A percentile compares a stretch with the other conserved stretches of the same genome.
These are phyloP conservation scores for Tetraselmis striata DNA, from an alignment of 139 green algal species.

Conservation along the genomic window DNA sequence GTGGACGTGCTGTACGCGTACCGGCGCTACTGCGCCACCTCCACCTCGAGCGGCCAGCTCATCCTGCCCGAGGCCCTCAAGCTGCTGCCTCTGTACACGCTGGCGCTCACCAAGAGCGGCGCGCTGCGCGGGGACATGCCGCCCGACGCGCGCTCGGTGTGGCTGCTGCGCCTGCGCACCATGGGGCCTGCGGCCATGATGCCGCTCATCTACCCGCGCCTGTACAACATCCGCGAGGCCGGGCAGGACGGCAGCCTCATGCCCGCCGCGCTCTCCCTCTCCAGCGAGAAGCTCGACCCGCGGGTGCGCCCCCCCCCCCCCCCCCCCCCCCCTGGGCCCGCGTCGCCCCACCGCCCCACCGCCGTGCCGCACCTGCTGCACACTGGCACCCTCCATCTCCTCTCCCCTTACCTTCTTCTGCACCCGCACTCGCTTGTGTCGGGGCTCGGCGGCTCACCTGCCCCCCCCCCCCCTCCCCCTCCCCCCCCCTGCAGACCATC, in stretches of 20 bases:
- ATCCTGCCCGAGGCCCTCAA: constrained; percentile 89
- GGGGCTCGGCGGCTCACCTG: no score
- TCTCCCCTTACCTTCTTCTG: no score
- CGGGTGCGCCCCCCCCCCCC: background rate
- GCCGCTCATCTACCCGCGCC: constrained; percentile 54
- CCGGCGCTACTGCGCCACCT: constrained; percentile 67
- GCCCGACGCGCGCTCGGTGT: constrained; percentile 18
- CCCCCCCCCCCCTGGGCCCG: no score
- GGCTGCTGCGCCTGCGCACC: constrained; percentile 52
- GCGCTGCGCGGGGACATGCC: constrained; percentile 46
- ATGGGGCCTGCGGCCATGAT: constrained; percentile 39
- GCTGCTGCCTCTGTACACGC: constrained; percentile 77
- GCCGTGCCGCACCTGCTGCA: no score
- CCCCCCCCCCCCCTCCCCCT: no score
- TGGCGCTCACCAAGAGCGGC: constrained; percentile 66
- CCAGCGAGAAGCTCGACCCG: background rate
- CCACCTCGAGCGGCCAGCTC: constrained; percentile 58
- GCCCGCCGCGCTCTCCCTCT: background rate
- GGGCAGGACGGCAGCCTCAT: background rate
- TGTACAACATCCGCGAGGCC: constrained; percentile 21
- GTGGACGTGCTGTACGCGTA: constrained; percentile 52
- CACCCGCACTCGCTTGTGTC: no score
- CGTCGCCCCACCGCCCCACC: no score
- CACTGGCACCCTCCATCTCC: no score
- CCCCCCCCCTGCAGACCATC: constrained; percentile 18